These are phyloP conservation scores for Populus hybrid DNA, from an alignment of 441 rosid genomes.

Conservation along the genomic window DNA sequence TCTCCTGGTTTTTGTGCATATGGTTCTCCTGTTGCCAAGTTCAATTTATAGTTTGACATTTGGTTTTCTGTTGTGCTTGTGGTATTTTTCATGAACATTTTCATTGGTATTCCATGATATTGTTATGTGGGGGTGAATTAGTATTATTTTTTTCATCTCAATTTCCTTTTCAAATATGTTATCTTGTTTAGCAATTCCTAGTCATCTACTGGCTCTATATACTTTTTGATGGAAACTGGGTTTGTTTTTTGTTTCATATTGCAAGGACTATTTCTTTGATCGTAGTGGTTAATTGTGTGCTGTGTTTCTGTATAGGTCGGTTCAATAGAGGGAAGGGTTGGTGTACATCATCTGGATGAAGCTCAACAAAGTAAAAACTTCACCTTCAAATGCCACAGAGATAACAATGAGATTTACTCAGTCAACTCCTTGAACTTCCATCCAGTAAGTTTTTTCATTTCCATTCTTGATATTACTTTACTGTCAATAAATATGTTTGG, in stretches of 20 bases:
- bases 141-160: neutral
- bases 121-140: neutral
- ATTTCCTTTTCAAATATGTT: neutral
- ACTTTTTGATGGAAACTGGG: neutral
- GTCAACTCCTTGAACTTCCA: slow-evolving; percentile 93
- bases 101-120: neutral
- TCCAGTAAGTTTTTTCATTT: slow-evolving; percentile 56
- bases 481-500: neutral
- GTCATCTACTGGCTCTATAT: neutral
- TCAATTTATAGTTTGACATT: neutral
- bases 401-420: slow-evolving; percentile 73
- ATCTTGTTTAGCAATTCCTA: neutral
- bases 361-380: slow-evolving; percentile 71
- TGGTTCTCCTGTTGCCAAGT: neutral
- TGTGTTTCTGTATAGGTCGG: slow-evolving; percentile 57
- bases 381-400: slow-evolving; percentile 96
- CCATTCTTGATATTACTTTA: neutral
- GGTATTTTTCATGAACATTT: neutral
- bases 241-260: neutral
- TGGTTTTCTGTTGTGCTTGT: neutral
- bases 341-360: slow-evolving; percentile 97
- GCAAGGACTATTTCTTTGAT: neutral
- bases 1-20: neutral
- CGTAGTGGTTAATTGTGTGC: neutral
- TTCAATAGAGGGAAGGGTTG: slow-evolving; percentile 93